Base-by-base conservation (phyloP, 2,329 filamentous ascomycete genomes). In the Fusarium drepaniforme region DNA sequence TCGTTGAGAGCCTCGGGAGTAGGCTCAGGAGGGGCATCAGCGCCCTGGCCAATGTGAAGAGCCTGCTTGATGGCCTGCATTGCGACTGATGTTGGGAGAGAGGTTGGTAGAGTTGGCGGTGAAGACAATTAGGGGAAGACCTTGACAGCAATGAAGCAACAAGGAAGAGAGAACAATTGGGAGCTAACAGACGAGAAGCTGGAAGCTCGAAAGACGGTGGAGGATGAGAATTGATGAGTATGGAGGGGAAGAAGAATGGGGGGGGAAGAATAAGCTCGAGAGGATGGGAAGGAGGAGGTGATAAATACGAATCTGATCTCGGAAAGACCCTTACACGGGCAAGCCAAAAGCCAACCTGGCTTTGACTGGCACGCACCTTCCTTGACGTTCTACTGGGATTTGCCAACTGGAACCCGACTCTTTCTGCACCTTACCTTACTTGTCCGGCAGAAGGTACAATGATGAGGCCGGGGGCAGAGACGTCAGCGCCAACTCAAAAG, bases 1-100 rank as follows among this genome's bases (percentile, higher is more conserved):
- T 91, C 89, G 71, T 88, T 87, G 79, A 95, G 85, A 81, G 94
- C 90, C 74, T 94, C 90, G 68, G 90, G 83, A 42, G 90, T 89
- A 69, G 94, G 92, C 77, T 89, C 87, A 51, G 84, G 83, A 33
- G 85, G 80, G 51, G 79, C 79, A 58, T 73, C 65, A 40, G 71
- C 59, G 53, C 75, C 72, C 75, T 80, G 80, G 76, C 82, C 82
- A 53, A 85, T 78, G 79, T 83, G 78, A 66, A 87, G 80, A 35
- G 81, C 77, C 69, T 85, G 79, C 83, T 86, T 87, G 81, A 87
- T 81, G 73, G 82, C 79, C 68, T 86, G 83, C 85, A 87, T 88
- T 75, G 56, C 83, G 80, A 68, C 67, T 68, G 68, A 53, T 69
- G 44, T 60, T 51, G 66, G 56, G 66, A 57, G 66, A 57, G 58